Evolutionary conservation across 371 early-diverging fungal genomes (phyloP).

Genomic region (Rhizopus arrhizus): DNA sequence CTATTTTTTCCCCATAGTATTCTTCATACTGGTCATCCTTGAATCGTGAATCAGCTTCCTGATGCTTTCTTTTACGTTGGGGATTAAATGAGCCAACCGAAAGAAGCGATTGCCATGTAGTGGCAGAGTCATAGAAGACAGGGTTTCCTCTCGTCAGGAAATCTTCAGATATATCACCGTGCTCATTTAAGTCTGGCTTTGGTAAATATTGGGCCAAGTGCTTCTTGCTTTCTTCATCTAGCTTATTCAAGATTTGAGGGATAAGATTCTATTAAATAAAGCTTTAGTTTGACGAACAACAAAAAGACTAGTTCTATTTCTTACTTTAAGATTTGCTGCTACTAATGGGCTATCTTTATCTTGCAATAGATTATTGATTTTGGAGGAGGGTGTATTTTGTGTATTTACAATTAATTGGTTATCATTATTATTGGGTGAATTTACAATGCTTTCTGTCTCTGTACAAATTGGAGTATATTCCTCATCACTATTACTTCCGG

Average conservation of each 20-base stretch:
- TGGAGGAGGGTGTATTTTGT: background rate
- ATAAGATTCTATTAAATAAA: background rate
- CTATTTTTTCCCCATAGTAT: conserved; percentile 18
- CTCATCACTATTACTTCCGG: no score
- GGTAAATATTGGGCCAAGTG: background rate
- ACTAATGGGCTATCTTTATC: background rate
- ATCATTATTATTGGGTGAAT: no score
- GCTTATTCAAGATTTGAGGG: background rate
- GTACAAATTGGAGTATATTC: no score
- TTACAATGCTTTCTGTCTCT: no score
- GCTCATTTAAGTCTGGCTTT: background rate
- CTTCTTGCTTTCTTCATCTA: background rate
- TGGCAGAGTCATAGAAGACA: conserved; percentile 13
- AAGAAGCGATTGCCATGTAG: conserved; percentile 5
- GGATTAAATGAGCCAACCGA: background rate
- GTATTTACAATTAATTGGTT: background rate
- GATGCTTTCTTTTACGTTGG: background rate
- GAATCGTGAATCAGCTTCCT: background rate
- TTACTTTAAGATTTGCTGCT: background rate
- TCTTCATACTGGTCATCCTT: conserved; percentile 26
- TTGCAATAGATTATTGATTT: background rate
- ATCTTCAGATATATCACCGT: background rate
- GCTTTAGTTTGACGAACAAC: background rate
- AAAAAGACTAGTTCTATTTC: background rate
- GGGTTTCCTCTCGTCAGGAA: background rate